Percentiles rank a stretch among this genome's conserved stretches.
phyloP scores from a whole-genome alignment of 495 filamentous ascomycete species.

The Penicillium longicatenatum region DNA sequence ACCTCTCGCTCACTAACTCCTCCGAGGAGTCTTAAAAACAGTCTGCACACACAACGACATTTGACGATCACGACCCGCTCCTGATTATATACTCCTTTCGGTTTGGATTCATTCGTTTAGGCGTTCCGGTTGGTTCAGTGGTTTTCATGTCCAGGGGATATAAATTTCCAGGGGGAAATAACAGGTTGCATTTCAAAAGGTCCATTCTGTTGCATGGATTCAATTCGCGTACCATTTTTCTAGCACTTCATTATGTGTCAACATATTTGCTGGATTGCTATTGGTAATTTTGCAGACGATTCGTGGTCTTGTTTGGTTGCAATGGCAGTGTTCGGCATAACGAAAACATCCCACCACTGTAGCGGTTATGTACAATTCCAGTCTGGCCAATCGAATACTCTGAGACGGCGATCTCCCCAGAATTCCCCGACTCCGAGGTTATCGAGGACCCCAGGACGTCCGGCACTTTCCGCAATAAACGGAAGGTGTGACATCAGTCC shows the following conservation, averaged over 20 bases:
- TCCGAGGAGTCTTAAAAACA: conserved; percentile 61
- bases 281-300: conserved; percentile 2
- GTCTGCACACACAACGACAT: conserved; percentile 6
- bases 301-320: conserved; percentile 2
- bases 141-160: conserved; percentile 21
- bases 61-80: conserved; percentile 4
- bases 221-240: conserved; percentile 10
- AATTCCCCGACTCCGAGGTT: conserved; percentile 40
- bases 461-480: conserved; percentile 40
- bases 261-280: conserved; percentile 5
- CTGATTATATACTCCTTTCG: conserved; percentile 12
- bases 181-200: conserved; percentile 27
- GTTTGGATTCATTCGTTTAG: conserved; percentile 7
- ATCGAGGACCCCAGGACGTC: conserved; percentile 29
- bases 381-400: conserved; percentile 9
- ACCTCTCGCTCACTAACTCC: conserved; percentile 91
- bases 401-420: conserved; percentile 18
- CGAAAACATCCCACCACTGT: conserved; percentile 7
- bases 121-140: conserved; percentile 20
- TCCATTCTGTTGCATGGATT: conserved; percentile 10
- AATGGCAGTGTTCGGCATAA: conserved; percentile 4
- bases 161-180: conserved; percentile 7
- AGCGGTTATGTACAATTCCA: conserved; percentile 31
- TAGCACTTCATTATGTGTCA: conserved; percentile 1
- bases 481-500: conserved; percentile 49